Percentiles rank a stretch among this genome's conserved stretches.
These are phyloP conservation scores for Berberis vulgaris DNA, from an alignment of 164 flowering plant species.

Conservation along the genomic window DNA sequence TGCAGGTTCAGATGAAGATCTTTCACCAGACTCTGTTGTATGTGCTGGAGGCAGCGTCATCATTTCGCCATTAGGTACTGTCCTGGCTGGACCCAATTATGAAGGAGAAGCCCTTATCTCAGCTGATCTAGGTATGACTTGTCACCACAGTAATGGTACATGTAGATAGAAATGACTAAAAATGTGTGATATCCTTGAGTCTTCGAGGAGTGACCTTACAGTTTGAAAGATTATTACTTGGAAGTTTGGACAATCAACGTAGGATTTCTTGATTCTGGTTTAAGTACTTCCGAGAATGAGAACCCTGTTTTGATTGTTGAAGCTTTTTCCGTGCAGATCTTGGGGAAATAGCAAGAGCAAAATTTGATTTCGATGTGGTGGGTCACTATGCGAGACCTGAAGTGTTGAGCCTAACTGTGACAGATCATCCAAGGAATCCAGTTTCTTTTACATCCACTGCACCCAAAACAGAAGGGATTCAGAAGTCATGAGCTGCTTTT, in stretches of 20 bases:
- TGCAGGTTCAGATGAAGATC: constrained; percentile 46
- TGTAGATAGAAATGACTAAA: too few species aligned
- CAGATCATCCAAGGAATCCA: constrained; percentile 51
- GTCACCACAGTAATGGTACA: constrained; percentile 15
- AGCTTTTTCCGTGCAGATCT: constrained; percentile 37
- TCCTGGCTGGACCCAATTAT: constrained; percentile 69
- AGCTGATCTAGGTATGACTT: constrained; percentile 46
- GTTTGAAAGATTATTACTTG: neutral
- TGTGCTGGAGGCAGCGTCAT: constrained; percentile 86
- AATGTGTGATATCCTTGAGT: too few species aligned
- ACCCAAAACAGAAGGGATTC: constrained; percentile 28
- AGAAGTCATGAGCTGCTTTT: neutral
- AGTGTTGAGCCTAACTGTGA: constrained; percentile 57
- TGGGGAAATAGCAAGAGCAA: constrained; percentile 68
- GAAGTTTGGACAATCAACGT: too few species aligned
- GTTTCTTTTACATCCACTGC: constrained; percentile 48
- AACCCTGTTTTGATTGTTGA: constrained; percentile 3
- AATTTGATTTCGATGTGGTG: constrained; percentile 78
- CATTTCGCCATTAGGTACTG: constrained; percentile 58
- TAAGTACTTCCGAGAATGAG: neutral
- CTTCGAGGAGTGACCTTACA: too few species aligned
- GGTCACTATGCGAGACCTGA: constrained; percentile 87
- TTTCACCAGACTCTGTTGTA: constrained; percentile 71
- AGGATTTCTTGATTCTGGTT: neutral
- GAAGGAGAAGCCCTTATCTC: constrained; percentile 64